Evolutionary conservation across 2,329 filamentous ascomycete genomes (phyloP), one percentile per base, ranked within the genome.

Genomic region (Emergomyces orientalis): DNA sequence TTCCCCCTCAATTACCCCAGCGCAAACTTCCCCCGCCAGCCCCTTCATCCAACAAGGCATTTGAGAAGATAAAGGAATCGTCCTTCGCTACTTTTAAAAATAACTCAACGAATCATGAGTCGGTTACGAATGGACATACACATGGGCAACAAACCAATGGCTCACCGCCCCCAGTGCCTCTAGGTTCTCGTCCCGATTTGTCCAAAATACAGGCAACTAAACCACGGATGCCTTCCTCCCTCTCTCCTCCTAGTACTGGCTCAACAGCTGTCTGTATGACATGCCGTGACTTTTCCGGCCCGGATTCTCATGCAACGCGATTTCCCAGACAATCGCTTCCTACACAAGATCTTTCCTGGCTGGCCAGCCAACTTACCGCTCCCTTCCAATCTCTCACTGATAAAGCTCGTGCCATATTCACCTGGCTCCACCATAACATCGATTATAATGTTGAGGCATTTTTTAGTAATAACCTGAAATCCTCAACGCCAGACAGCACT

Each of bases 381-480:
- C 88, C 89, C 0, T 97, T 97, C 71, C 77, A 85, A 0, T 96
- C 90, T 0, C 78, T 80, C 1, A 96, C 93, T 0, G 93, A 97
- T 75, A 97, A 97, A 77, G 93, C 94, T 2, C 84, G 94, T 34
- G 91, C 86, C 1, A 90, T 99, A 64, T 97, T 97, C 73, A 90
- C 89, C 0, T 99, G 94, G 94, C 86, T 92, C 49, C 93, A 97
- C 75, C 87, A 97, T 75, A 97, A 97, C 69, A 87, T 99, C 63
- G 82, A 82, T 56, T 99, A 97, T 73, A 90, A 97, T 72, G 85
- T 86, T 0, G 81, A 84, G 32, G 83, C 87, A 30, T 96, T 97
- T 78, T 95, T 95, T 71, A 84, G 82, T 63, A 84, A 86, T 43
- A 85, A 80, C 56, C 79, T 96, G 39, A 82, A 86, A 65, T 80